These are phyloP conservation scores for Globomyces sp. DNA, from an alignment of 371 early-diverging fungal genomes.

Conservation along the genomic window DNA sequence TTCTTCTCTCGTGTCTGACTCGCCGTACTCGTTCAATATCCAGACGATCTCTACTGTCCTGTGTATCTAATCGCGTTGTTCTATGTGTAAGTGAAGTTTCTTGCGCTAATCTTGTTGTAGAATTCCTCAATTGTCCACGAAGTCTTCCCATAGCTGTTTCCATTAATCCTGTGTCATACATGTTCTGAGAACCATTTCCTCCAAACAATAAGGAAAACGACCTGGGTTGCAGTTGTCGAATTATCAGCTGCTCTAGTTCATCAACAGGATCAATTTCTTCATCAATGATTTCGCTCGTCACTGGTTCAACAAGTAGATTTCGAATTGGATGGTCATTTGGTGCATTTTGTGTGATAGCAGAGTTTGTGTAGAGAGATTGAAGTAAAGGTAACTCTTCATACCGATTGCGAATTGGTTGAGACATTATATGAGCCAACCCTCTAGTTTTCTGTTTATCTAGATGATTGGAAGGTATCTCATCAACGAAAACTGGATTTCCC, in stretches of 20 bases:
- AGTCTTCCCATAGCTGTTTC: conserved; percentile 20
- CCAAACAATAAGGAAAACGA: conserved; percentile 18
- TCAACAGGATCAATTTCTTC: neutral
- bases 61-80: neutral
- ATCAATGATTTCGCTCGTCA: neutral
- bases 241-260: conserved; percentile 20
- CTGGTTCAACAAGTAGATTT: neutral
- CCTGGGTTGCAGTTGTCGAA: conserved; percentile 18
- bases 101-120: conserved; percentile 9
- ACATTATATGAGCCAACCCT: too few species aligned
- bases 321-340: conserved; percentile 6
- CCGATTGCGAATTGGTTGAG: too few species aligned
- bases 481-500: neutral
- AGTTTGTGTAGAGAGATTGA: too few species aligned
- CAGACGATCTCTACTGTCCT: neutral
- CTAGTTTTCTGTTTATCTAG: neutral
- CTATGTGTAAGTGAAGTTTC: conserved; percentile 7
- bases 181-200: neutral
- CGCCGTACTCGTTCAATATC: neutral
- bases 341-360: neutral
- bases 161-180: neutral
- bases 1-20: neutral
- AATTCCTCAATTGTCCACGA: conserved; percentile 18
- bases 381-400: too few species aligned
- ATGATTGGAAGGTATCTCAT: conserved; percentile 6